Evolutionary conservation across 164 flowering plant genomes (phyloP).

Genomic region (Dillenia suffruticosa): DNA sequence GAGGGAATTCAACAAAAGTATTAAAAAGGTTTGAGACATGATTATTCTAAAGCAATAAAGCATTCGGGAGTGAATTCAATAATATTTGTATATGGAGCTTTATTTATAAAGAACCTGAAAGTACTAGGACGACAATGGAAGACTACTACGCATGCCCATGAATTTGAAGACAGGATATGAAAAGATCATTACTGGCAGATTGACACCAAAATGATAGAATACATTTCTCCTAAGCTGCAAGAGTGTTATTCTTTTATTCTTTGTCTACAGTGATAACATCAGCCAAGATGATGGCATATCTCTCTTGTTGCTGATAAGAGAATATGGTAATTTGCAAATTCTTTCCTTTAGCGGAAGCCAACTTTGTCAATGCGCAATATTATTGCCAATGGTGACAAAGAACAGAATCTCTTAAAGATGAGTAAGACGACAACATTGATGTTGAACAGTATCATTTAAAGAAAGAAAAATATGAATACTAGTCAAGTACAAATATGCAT

Average conservation of each 20-base stretch:
- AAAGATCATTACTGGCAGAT: slow-evolving; percentile 79
- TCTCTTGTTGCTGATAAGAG: too few species aligned
- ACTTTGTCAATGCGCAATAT: too few species aligned
- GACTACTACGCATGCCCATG: slow-evolving; percentile 96
- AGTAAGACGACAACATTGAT: too few species aligned
- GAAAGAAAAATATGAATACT: too few species aligned
- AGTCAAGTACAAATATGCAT: too few species aligned
- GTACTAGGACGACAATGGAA: slow-evolving; percentile 99
- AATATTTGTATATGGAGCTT: slow-evolving; percentile 19
- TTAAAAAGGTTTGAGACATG: not conserved
- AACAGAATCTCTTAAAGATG: too few species aligned
- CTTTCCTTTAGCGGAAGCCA: too few species aligned
- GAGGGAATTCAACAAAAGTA: not conserved
- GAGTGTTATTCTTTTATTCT: slow-evolving; percentile 73
- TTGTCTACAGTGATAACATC: slow-evolving; percentile 31
- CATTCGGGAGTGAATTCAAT: not conserved
- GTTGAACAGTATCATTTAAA: too few species aligned
- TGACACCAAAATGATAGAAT: slow-evolving; percentile 94
- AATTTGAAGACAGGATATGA: slow-evolving; percentile 90
- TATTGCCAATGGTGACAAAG: too few species aligned
- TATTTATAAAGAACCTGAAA: slow-evolving; percentile 62
- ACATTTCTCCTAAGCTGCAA: slow-evolving; percentile 93
- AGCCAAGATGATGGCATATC: too few species aligned
- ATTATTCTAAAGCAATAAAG: not conserved
- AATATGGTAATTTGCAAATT: too few species aligned